Percentiles rank a stretch among this genome's conserved stretches.
phyloP scores from a whole-genome alignment of 495 filamentous ascomycete species.

The Oleoguttula mirabilis region DNA sequence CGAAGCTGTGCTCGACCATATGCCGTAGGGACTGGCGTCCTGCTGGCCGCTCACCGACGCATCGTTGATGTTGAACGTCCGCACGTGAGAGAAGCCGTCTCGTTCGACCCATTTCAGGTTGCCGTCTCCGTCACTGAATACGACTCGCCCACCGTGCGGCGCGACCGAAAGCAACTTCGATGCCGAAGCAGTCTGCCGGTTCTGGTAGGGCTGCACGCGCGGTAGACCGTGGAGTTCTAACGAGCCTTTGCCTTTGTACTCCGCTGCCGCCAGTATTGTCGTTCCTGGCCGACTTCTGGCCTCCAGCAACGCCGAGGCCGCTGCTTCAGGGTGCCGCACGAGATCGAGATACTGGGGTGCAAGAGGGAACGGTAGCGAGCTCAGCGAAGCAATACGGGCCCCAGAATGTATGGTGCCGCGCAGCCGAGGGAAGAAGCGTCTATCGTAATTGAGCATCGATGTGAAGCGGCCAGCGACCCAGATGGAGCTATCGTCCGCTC shows the following conservation, averaged over 20 bases:
- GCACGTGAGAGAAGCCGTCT: slow-evolving; percentile 69
- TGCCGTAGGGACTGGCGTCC: slow-evolving; percentile 11
- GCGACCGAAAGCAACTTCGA: slow-evolving; percentile 75
- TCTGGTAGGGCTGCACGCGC: slow-evolving; percentile 41
- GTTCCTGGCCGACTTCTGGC: slow-evolving; percentile 40
- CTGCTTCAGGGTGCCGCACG: slow-evolving; percentile 35
- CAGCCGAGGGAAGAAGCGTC: slow-evolving; percentile 71
- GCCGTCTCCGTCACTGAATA: slow-evolving; percentile 74
- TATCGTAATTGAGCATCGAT: slow-evolving; percentile 79
- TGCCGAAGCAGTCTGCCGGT: slow-evolving; percentile 69
- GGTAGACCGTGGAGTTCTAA: slow-evolving; percentile 72
- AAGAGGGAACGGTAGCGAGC: slow-evolving; percentile 60
- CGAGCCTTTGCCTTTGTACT: slow-evolving; percentile 86
- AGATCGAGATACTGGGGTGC: slow-evolving; percentile 42
- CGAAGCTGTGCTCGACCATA: slow-evolving; percentile 14
- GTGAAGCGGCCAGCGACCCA: slow-evolving; percentile 85
- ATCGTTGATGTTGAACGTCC: slow-evolving; percentile 60
- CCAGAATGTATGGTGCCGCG: slow-evolving; percentile 71
- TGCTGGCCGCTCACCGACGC: slow-evolving; percentile 23
- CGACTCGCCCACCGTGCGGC: slow-evolving; percentile 72
- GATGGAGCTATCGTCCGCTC: slow-evolving; percentile 44
- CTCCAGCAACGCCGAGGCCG: slow-evolving; percentile 39
- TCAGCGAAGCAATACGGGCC: slow-evolving; percentile 64
- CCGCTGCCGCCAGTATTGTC: slow-evolving; percentile 73
- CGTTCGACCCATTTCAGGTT: slow-evolving; percentile 86